A percentile compares a stretch with the other conserved stretches of the same genome.
phyloP scores from a whole-genome alignment of 2,329 filamentous ascomycete genomes.

The Sporothrix euskadiensis region DNA sequence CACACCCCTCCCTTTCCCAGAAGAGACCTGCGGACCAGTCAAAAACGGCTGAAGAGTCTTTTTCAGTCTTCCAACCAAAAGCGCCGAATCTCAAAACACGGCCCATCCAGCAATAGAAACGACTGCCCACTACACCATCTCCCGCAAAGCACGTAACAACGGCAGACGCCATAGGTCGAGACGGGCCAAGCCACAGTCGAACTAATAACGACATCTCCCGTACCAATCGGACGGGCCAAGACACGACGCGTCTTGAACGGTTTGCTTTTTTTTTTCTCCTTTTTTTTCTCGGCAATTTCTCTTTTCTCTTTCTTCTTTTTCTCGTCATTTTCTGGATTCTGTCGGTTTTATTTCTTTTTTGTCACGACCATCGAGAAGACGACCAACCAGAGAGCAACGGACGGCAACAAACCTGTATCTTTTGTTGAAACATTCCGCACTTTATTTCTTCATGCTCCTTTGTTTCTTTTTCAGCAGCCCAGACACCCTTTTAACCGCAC shows the following conservation, averaged over 20 bases:
- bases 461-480: background rate
- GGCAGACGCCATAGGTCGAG: slow-evolving; percentile 9
- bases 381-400: background rate
- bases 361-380: background rate
- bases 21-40: background rate
- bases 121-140: slow-evolving; percentile 14
- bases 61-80: slow-evolving; percentile 6
- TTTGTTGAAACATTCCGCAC: background rate
- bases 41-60: background rate
- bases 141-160: background rate
- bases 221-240: slow-evolving; percentile 19
- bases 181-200: slow-evolving; percentile 13
- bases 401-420: background rate
- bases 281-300: no score
- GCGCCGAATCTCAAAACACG: slow-evolving; percentile 16
- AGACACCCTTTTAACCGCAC: background rate
- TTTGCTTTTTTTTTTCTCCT: background rate
- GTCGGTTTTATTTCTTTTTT: background rate
- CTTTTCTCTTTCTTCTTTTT: no score
- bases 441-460: background rate
- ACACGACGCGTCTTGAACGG: background rate
- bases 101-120: background rate
- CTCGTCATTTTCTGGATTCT: background rate
- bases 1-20: slow-evolving; percentile 1
- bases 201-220: background rate